These are phyloP conservation scores for Xerocomellus amylosporus DNA, from an alignment of 768 basidiomycete species.

Conservation along the genomic window DNA sequence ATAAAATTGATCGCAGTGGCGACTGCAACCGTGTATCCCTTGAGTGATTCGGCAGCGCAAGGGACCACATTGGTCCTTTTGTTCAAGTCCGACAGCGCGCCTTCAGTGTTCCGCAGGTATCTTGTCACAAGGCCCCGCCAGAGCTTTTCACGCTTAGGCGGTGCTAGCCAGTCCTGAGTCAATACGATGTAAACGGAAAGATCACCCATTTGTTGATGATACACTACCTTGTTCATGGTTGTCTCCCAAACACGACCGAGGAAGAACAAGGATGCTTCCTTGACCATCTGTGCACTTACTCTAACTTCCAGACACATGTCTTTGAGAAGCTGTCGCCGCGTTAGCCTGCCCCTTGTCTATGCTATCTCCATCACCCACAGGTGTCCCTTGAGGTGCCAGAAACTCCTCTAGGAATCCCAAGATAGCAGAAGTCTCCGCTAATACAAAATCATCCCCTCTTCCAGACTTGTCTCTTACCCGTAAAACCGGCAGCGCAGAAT, in stretches of 20 bases:
- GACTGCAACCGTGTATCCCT: constrained; percentile 16
- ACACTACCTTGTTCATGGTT: constrained; percentile 11
- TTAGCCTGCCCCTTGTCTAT: neutral
- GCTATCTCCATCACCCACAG: constrained; percentile 8
- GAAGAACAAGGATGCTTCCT: constrained; percentile 26
- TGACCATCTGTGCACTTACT: constrained; percentile 18
- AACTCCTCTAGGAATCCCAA: constrained; percentile 23
- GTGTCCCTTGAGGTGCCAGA: constrained; percentile 10
- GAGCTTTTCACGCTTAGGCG: constrained; percentile 22
- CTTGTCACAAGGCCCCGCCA: constrained; percentile 15
- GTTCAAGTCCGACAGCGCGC: constrained; percentile 15
- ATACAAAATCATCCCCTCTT: constrained; percentile 11
- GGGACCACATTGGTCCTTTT: constrained; percentile 13
- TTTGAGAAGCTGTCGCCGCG: constrained; percentile 10
- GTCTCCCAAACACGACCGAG: constrained; percentile 5
- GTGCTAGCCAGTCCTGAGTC: constrained; percentile 22
- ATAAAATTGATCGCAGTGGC: constrained; percentile 21
- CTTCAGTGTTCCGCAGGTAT: constrained; percentile 24
- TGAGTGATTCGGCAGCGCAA: constrained; percentile 7
- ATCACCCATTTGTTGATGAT: neutral
- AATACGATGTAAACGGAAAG: neutral
- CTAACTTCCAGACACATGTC: constrained; percentile 20
- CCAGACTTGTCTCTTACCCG: constrained; percentile 16
- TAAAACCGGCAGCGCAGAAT: constrained; percentile 24
- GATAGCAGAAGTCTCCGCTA: constrained; percentile 28